Evolutionary conservation across 768 basidiomycete species (phyloP).

Genomic region (Dendrothele bispora): DNA sequence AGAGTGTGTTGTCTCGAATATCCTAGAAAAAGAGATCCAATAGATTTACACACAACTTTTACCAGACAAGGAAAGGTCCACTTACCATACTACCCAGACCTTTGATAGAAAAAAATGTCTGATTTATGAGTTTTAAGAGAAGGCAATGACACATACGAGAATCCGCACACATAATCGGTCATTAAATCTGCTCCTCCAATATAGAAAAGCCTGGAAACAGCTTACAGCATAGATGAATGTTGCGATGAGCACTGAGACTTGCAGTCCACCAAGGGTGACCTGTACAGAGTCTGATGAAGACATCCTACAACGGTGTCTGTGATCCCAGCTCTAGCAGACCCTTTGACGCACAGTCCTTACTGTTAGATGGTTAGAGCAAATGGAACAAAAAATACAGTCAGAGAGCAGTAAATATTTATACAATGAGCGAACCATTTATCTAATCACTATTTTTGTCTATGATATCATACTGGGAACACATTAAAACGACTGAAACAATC

Average conservation of each 20-base stretch:
- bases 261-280: neutral
- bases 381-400: no score
- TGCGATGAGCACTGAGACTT: neutral
- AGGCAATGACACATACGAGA: neutral
- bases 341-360: no score
- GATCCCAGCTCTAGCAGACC: no score
- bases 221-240: neutral
- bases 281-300: neutral
- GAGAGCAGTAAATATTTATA: no score
- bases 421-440: no score
- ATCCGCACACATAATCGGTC: neutral
- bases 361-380: no score
- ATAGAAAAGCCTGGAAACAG: neutral
- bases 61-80: neutral
- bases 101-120: neutral
- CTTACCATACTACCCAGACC: slow-evolving; percentile 1
- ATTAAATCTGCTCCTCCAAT: neutral
- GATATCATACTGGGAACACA: no score
- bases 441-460: no score
- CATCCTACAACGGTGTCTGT: neutral
- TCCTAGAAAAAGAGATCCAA: no score
- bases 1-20: neutral
- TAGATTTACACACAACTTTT: neutral
- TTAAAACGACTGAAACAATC: no score
- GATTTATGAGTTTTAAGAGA: neutral